These are phyloP conservation scores for Kalmanozyma brasiliensis DNA, from an alignment of 1,284 basidiomycete genomes.

Conservation along the genomic window DNA sequence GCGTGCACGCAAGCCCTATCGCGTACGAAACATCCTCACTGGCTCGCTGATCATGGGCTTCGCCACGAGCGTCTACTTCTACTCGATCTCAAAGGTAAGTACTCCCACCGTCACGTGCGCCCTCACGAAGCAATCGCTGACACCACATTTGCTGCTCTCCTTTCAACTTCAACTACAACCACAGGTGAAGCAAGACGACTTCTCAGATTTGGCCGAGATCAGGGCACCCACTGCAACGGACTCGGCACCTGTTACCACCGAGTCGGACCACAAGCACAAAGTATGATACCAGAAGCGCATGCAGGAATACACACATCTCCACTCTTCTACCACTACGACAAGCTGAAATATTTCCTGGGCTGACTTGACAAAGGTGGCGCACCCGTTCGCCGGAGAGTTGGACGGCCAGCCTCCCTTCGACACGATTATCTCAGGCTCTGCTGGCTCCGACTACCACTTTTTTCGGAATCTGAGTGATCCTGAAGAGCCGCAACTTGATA, in stretches of 20 bases:
- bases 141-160: neutral
- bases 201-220: slow-evolving; percentile 55
- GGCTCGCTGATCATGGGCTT: slow-evolving; percentile 80
- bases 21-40: slow-evolving; percentile 80
- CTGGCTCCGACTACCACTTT: too few species aligned
- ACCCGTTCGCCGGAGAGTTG: too few species aligned
- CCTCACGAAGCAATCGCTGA: neutral
- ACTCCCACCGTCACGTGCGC: neutral
- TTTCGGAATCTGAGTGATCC: too few species aligned
- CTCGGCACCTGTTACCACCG: slow-evolving; percentile 36
- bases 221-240: slow-evolving; percentile 30
- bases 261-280: slow-evolving; percentile 41
- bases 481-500: too few species aligned
- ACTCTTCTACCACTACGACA: too few species aligned
- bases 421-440: too few species aligned
- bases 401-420: too few species aligned
- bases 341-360: too few species aligned
- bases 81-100: slow-evolving; percentile 76
- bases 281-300: slow-evolving; percentile 6
- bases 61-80: slow-evolving; percentile 85
- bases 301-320: neutral
- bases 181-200: slow-evolving; percentile 63
- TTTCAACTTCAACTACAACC: neutral
- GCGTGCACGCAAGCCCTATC: slow-evolving; percentile 86
- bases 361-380: too few species aligned